Evolutionary conservation across 495 filamentous ascomycete species (phyloP).

Genomic region (Platismatia glauca): DNA sequence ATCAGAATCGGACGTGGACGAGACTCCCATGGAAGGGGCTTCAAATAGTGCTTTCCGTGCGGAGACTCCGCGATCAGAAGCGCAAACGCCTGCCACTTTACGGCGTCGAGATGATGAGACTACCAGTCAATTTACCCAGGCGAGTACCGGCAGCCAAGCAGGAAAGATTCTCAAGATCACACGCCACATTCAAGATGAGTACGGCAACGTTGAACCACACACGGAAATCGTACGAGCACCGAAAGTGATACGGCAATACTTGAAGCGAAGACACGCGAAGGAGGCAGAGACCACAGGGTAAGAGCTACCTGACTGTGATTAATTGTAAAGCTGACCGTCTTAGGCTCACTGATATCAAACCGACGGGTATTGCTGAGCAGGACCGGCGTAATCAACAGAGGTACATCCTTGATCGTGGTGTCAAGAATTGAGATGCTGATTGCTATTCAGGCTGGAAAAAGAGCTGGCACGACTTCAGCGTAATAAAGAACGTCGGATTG

Average conservation of each 20-base stretch:
- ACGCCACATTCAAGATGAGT: conserved; percentile 50
- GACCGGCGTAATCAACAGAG: conserved; percentile 51
- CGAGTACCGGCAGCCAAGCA: conserved; percentile 57
- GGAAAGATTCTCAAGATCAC: conserved; percentile 71
- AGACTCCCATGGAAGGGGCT: conserved; percentile 52
- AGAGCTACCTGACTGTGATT: conserved; percentile 27
- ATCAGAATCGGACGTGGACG: conserved; percentile 59
- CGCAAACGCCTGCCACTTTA: conserved; percentile 45
- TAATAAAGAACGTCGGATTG: conserved; percentile 84
- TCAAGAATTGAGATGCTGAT: conserved; percentile 11
- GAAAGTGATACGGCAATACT: conserved; percentile 61
- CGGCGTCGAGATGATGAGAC: conserved; percentile 64
- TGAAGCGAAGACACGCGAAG: conserved; percentile 41
- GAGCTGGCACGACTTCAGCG: conserved; percentile 76
- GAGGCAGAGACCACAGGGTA: conserved; percentile 63
- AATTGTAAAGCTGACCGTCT: conserved; percentile 21
- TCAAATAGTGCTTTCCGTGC: conserved; percentile 32
- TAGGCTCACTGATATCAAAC: conserved; percentile 50
- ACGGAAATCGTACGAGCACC: conserved; percentile 62
- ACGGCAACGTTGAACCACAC: conserved; percentile 51
- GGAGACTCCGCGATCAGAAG: conserved; percentile 55
- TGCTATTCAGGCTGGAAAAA: conserved; percentile 49
- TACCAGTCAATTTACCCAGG: conserved; percentile 74
- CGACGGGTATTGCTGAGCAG: conserved; percentile 69
- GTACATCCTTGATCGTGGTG: conserved; percentile 24